Conservation (phyloP, 805 yeast species). For the Zygotorulaspora florentina region DNA sequence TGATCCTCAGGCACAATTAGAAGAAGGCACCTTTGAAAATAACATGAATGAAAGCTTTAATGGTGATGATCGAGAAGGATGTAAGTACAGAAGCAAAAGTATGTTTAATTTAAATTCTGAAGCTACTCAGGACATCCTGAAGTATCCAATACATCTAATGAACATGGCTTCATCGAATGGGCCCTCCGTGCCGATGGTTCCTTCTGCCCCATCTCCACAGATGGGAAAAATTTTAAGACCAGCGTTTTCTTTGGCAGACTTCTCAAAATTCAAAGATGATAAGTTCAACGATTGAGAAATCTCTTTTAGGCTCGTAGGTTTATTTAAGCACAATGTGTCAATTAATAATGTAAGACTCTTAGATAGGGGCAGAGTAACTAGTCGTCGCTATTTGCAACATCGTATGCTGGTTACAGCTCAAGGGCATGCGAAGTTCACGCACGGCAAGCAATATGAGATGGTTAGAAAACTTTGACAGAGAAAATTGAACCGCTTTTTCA, state of each 20-base stretch:
- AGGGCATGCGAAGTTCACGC: too few relatives aligned
- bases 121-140: conserved; percentile 5
- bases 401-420: too few relatives aligned
- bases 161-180: conserved; percentile 2
- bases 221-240: conserved; percentile 15
- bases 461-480: too few relatives aligned
- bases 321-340: too few relatives aligned
- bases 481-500: too few relatives aligned
- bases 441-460: too few relatives aligned
- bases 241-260: conserved; percentile 30
- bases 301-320: too few relatives aligned
- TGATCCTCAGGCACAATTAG: conserved; percentile 13
- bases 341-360: too few relatives aligned
- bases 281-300: conserved; percentile 13
- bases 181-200: conserved; percentile 3
- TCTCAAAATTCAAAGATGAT: conserved; percentile 26
- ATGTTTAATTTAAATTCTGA: conserved; percentile 21
- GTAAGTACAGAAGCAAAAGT: conserved; percentile 30
- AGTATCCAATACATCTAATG: conserved; percentile 10
- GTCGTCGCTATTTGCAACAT: too few relatives aligned
- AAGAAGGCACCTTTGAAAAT: conserved; percentile 14
- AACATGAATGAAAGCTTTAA: conserved; percentile 6
- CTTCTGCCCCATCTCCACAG: conserved; percentile 8
- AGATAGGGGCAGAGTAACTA: too few relatives aligned
- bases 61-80: conserved; percentile 14